Base-by-base conservation (phyloP, 2,329 filamentous ascomycete genomes). In the Claviceps africana region DNA sequence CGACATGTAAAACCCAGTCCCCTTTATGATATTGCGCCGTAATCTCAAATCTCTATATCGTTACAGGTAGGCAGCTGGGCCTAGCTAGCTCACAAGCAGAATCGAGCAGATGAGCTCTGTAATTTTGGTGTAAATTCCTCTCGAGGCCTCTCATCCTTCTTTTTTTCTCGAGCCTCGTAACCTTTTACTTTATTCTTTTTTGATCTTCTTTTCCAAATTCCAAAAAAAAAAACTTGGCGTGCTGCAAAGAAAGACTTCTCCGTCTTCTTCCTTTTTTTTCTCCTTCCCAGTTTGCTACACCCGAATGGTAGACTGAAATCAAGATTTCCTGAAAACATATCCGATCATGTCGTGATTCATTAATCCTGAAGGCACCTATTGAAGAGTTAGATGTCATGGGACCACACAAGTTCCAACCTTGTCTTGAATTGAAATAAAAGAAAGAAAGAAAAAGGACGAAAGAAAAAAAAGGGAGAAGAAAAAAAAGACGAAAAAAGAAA, bases 331-430 rank as follows among this genome's bases (percentile, higher is more conserved):
- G 44, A 22, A 42, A 17, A 39, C 35, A 15, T 15, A 33, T 39
- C 5, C 48, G 28, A 2, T 9, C 37, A 46, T 43, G n/a, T 48
- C 50, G 37, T 50, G 39, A 30, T 17, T 43, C 39, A 33, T 58
- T 49, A 59, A 51, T 56, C 56, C 47, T 59, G 58, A 11, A 59
- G 57, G 50, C 64, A 66, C 46, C 63, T 66, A 48, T 47, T 17
- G 50, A 33, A 51, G 4, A 4, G 44, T 51, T 42, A 51, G 44
- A 42, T 22, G 13, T 11, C 11, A 44, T 44, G 21, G 7, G 8
- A 6, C 42, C 17, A n/a, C 8, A 25, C 22, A 7, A 40, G 37
- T 19, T n/a, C 40, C 22, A 25, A 15, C 17, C 5, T 43, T 22
- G 19, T 10, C 37, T 19, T 19, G 37, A 19, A 9, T 19, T 40